Evolutionary conservation across 441 rosid species (phyloP).

Genomic region (Jatropha multifida): DNA sequence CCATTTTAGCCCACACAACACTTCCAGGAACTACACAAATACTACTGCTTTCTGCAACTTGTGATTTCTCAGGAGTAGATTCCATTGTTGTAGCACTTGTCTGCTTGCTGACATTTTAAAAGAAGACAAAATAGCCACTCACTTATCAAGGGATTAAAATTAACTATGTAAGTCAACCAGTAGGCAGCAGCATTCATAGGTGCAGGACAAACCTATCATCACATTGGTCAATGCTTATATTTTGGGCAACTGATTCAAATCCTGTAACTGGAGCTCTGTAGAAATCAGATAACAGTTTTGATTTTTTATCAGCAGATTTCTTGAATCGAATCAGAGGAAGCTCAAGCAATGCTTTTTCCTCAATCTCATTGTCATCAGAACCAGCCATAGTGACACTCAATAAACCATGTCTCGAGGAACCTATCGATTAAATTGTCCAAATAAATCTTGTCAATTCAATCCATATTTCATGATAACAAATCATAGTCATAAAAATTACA

Average conservation of each 20-base stretch:
- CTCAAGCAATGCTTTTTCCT: slow-evolving; percentile 10
- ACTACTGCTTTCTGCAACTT: slow-evolving; percentile 20
- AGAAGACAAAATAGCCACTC: background rate
- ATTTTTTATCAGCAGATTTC: slow-evolving; percentile 12
- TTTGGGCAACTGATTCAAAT: slow-evolving; percentile 19
- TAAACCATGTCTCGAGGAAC: slow-evolving; percentile 24
- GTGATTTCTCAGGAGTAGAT: slow-evolving; percentile 15
- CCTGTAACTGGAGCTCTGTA: slow-evolving; percentile 7
- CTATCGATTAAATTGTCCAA: slow-evolving; percentile 18
- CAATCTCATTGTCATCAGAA: slow-evolving; percentile 14
- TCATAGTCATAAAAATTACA: background rate
- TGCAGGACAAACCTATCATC: slow-evolving; percentile 26
- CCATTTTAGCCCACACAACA: slow-evolving; percentile 28
- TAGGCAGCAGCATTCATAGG: background rate
- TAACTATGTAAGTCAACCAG: background rate
- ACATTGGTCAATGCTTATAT: slow-evolving; percentile 10
- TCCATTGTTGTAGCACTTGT: slow-evolving; percentile 14
- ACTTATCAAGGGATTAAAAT: slow-evolving; percentile 4
- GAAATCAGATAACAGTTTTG: slow-evolving; percentile 14
- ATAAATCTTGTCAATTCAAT: background rate
- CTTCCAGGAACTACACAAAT: slow-evolving; percentile 25
- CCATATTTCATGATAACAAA: background rate
- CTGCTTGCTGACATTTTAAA: slow-evolving; percentile 12
- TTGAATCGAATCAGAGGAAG: slow-evolving; percentile 21
- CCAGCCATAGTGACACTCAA: slow-evolving; percentile 11